phyloP scores from a whole-genome alignment of 768 basidiomycete genomes.

The Lentinus tigrinus region DNA sequence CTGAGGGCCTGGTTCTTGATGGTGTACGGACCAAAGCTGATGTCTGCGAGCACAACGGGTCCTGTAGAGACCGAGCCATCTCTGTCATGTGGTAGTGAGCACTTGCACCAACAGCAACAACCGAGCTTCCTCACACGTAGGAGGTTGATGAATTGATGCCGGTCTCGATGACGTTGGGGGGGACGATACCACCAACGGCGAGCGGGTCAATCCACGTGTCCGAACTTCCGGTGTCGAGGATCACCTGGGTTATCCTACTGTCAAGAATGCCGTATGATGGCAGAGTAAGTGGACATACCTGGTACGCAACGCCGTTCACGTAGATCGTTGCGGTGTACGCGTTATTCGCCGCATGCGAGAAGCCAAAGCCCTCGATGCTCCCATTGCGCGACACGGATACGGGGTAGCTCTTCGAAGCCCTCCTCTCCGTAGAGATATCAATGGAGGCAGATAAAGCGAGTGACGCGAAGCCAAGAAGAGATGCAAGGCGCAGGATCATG shows the following conservation, averaged over 20 bases:
- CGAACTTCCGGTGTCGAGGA: conserved; percentile 5
- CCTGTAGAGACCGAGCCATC: conserved; percentile 2
- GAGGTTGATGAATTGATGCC: conserved; percentile 1
- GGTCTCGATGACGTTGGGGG: neutral
- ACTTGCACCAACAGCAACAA: neutral
- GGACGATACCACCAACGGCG: neutral
- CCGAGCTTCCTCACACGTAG: neutral
- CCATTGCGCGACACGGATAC: conserved; percentile 1
- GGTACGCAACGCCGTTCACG: conserved; percentile 5
- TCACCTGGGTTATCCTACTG: neutral
- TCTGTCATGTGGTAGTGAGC: neutral
- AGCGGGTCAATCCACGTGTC: conserved; percentile 14
- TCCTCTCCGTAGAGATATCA: neutral
- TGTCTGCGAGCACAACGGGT: conserved; percentile 1
- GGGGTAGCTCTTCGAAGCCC: neutral
- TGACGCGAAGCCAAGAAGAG: neutral
- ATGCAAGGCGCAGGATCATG: no score
- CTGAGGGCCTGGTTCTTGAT: conserved; percentile 11
- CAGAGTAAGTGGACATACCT: neutral
- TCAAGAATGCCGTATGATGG: neutral
- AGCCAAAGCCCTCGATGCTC: neutral
- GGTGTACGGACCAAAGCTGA: conserved; percentile 5
- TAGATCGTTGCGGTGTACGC: conserved; percentile 2
- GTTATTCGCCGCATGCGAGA: neutral
- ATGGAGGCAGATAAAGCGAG: neutral